Evolutionary conservation across 164 flowering plant species (phyloP), one percentile per base, ranked within the genome.

Genomic region (Kingdonia uniflora): DNA sequence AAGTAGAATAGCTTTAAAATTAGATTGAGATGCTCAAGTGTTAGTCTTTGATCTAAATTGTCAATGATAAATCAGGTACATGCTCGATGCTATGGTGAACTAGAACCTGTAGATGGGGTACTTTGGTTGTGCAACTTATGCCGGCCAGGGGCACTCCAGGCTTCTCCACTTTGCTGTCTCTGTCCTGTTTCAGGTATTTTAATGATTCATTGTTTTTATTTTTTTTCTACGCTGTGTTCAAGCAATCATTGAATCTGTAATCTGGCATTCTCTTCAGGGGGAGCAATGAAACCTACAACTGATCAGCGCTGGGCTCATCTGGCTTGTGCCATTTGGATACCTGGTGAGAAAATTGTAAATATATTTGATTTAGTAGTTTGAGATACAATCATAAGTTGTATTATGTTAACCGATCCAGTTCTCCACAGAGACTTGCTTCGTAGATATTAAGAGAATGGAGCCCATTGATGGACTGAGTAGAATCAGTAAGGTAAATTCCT

Each of bases 261-360:
- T 20, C 43, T 63, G 53, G 52, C 13, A 25, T 17, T 65, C 37
- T 59, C 4, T 29, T 29, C 8, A 91, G 99, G 99, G 26, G 99
- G 99, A 58, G 97, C 99, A 19, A 89, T 92, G 99, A 92, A 92
- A 70, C 87, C 85, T 49, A 92, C 99, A 41, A 79, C 92, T 54
- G 95, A 92, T 78, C 95, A 95, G 26, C 89, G 89, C 44, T 92
- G 99, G 99, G 97, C 97, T 70, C 99, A 92, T 80, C 76, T 92
- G 55, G 87, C 99, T 55, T 92, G 99, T 84, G 99, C 99, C 21
- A 92, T 88, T 60, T 92, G 99, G 99, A 81, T 92, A 63, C 99
- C 99, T 68, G 99, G 99, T 92, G 54, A 6, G 77, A 59, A 15
- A 19, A 56, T 26, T 14, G 11, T 8, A 26, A 29, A 4, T 29